Evolutionary conservation across 2,329 filamentous ascomycete genomes (phyloP).

Genomic region (Colletotrichum coccodes): DNA sequence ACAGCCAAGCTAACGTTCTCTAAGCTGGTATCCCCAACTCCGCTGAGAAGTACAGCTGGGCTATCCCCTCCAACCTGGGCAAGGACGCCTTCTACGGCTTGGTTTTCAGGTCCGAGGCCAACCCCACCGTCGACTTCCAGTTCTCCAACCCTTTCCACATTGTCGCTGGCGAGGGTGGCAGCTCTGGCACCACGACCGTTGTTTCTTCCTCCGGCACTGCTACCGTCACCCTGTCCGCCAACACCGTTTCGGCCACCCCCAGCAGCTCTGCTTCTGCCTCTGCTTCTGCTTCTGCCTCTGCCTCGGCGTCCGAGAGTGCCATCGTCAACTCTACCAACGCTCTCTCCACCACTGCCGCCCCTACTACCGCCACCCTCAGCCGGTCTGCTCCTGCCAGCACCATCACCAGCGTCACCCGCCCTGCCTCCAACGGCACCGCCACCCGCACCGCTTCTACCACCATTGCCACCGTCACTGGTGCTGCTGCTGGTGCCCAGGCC

Average conservation of each 20-base stretch:
- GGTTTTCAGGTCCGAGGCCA: constrained; percentile 59
- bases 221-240: constrained; percentile 41
- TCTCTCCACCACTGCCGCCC: constrained; percentile 34
- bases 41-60: constrained; percentile 59
- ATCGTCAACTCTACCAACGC: constrained; percentile 38
- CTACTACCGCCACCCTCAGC: constrained; percentile 32
- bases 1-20: constrained; percentile 32
- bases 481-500: constrained; percentile 25
- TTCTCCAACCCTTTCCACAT: constrained; percentile 72
- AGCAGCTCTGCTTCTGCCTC: constrained; percentile 34
- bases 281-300: constrained; percentile 33
- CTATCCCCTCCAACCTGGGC: constrained; percentile 56
- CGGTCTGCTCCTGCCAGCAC: constrained; percentile 36
- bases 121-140: constrained; percentile 62
- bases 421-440: constrained; percentile 28
- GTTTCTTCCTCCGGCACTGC: constrained; percentile 39
- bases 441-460: constrained; percentile 16
- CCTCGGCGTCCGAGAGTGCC: constrained; percentile 38
- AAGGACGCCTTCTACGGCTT: constrained; percentile 65
- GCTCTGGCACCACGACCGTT: constrained; percentile 37
- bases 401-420: constrained; percentile 34
- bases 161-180: constrained; percentile 40
- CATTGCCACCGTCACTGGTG: constrained; percentile 18
- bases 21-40: constrained; percentile 59
- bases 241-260: constrained; percentile 44